Evolutionary conservation across 257 asterid species (phyloP).

Genomic region (Echium plantagineum): DNA sequence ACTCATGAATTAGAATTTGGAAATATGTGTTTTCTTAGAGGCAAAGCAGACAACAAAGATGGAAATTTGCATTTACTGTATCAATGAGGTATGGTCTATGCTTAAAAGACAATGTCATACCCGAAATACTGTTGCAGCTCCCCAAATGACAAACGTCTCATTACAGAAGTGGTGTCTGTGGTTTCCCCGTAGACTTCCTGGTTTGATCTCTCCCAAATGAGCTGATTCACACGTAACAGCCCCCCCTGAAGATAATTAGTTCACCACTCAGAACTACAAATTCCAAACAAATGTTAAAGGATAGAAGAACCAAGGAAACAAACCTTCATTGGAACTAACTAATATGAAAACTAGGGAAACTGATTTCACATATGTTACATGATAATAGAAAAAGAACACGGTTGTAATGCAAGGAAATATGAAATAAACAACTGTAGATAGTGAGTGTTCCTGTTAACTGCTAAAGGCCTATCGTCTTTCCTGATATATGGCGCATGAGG

Average conservation of each 20-base stretch:
- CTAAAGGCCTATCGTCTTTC: too few species aligned
- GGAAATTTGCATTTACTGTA: too few species aligned
- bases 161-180: constrained; percentile 82
- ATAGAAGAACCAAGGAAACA: not conserved
- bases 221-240: constrained; percentile 53
- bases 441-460: not conserved
- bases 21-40: too few species aligned
- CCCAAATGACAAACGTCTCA: constrained; percentile 91
- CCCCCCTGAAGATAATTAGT: constrained; percentile 48
- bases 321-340: not conserved
- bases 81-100: not conserved
- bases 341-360: not conserved
- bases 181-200: constrained; percentile 77
- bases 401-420: not conserved
- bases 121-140: constrained; percentile 85
- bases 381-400: too few species aligned
- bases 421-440: not conserved
- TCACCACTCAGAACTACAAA: constrained; percentile 13
- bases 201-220: constrained; percentile 80
- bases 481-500: too few species aligned
- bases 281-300: not conserved
- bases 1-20: too few species aligned
- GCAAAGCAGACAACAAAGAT: too few species aligned
- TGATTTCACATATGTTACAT: not conserved
- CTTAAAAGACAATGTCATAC: constrained; percentile 25